Evolutionary conservation across 2,329 filamentous ascomycete species (phyloP).

Genomic region (Phialophora tarda): DNA sequence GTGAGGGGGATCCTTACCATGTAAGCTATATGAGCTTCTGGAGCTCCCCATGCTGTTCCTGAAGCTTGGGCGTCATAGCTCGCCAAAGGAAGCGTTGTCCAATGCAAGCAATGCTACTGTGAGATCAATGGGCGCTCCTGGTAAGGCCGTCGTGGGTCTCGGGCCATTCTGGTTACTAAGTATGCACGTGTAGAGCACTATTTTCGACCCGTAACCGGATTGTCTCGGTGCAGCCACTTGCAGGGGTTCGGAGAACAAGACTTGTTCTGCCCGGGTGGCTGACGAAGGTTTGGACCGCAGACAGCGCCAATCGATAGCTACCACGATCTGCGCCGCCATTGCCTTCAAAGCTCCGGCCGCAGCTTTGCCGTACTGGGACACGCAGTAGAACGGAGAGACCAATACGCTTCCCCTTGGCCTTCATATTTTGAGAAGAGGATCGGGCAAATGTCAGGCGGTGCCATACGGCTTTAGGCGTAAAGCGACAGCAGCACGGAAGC

Average conservation of each 20-base stretch:
- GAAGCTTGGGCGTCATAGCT: conserved; percentile 13
- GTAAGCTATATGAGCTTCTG: conserved; percentile 21
- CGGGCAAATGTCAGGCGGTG: background rate
- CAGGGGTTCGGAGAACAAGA: conserved; percentile 3
- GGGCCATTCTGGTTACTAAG: conserved; percentile 12
- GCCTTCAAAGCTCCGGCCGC: background rate
- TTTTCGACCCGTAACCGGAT: conserved; percentile 12
- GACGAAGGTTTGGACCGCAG: conserved; percentile 4
- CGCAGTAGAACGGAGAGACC: background rate
- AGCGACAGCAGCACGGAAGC: background rate
- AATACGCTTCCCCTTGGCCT: background rate
- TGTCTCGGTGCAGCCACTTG: conserved; percentile 14
- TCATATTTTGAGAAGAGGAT: background rate
- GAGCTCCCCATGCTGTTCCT: conserved; percentile 18
- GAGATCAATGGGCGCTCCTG: conserved; percentile 9
- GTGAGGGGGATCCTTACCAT: conserved; percentile 10
- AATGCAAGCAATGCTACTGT: conserved; percentile 16
- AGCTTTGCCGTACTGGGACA: background rate
- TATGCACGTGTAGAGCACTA: conserved; percentile 20
- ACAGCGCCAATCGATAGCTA: conserved; percentile 13
- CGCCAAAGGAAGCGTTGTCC: conserved; percentile 6
- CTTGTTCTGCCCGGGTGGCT: background rate
- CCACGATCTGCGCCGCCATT: conserved; percentile 5
- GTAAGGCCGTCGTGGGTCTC: conserved; percentile 4
- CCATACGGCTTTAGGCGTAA: background rate